Evolutionary conservation across 495 filamentous ascomycete species (phyloP).

Genomic region (Cenococcum geophilum): DNA sequence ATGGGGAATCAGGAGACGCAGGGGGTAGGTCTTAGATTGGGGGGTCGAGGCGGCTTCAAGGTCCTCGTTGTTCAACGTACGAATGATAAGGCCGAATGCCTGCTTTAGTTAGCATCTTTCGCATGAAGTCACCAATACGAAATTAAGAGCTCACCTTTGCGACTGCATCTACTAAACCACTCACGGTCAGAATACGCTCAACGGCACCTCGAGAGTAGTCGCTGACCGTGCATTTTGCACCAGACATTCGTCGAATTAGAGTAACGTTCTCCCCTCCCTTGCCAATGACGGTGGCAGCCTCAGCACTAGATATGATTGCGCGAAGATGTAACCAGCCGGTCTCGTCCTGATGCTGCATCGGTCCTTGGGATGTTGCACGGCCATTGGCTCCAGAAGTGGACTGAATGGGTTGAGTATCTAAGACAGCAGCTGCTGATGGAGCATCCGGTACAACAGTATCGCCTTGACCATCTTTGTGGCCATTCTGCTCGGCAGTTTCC

Average conservation of each 20-base stretch:
- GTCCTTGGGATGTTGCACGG: conserved; percentile 46
- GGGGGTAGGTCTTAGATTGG: conserved; percentile 93
- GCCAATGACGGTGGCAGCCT: conserved; percentile 95
- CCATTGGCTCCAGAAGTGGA: conserved; percentile 57
- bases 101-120: conserved; percentile 37
- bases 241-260: conserved; percentile 82
- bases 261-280: conserved; percentile 98
- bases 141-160: conserved; percentile 68
- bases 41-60: conserved; percentile 77
- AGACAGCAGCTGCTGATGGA: conserved; percentile 45
- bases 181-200: conserved; percentile 94
- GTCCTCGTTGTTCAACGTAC: conserved; percentile 94
- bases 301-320: conserved; percentile 89
- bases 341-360: conserved; percentile 67
- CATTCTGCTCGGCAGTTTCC: conserved; percentile 44
- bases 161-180: conserved; percentile 88
- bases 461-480: conserved; percentile 47
- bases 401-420: conserved; percentile 57
- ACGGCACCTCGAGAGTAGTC: conserved; percentile 95
- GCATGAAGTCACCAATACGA: conserved; percentile 9
- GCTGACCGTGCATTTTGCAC: conserved; percentile 96
- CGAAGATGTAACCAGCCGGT: conserved; percentile 94
- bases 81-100: conserved; percentile 97
- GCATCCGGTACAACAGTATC: conserved; percentile 74
- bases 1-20: conserved; percentile 91